Percentiles rank a stretch among this genome's conserved stretches.
phyloP scores from a whole-genome alignment of 345 rosid genomes.

The Jatropha curcas region DNA sequence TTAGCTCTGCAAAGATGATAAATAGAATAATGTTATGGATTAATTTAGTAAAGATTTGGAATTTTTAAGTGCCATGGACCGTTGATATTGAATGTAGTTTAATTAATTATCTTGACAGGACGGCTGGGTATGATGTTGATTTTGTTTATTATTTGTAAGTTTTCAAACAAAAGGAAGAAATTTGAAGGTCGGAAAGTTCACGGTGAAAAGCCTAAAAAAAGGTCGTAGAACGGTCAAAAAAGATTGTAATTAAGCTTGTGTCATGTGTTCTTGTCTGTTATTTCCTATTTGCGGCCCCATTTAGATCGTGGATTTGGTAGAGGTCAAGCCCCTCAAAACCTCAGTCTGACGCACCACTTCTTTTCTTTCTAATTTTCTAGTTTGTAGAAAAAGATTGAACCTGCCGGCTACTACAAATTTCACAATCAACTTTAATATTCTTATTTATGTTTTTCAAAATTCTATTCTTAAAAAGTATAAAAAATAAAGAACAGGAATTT shows the following conservation, averaged over 20 bases:
- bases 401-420: background rate
- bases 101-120: background rate
- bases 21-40: too few relatives aligned
- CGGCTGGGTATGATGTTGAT: background rate
- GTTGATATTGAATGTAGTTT: background rate
- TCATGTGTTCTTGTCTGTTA: slow-evolving; percentile 25
- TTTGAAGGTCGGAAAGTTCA: background rate
- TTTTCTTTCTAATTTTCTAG: too few relatives aligned
- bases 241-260: slow-evolving; percentile 17
- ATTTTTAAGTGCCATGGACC: background rate
- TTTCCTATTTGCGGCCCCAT: slow-evolving; percentile 1
- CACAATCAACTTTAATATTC: too few relatives aligned
- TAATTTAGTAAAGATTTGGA: too few relatives aligned
- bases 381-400: background rate
- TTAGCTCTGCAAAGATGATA: too few relatives aligned
- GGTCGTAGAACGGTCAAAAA: slow-evolving; percentile 43
- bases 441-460: too few relatives aligned
- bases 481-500: too few relatives aligned
- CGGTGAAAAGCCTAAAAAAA: background rate
- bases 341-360: too few relatives aligned
- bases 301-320: background rate
- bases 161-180: background rate
- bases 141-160: background rate
- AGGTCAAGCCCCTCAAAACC: slow-evolving; percentile 1
- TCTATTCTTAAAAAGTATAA: too few relatives aligned